Evolutionary conservation across 2,329 filamentous ascomycete genomes (phyloP).

Genomic region (Alternaria brassicae): DNA sequence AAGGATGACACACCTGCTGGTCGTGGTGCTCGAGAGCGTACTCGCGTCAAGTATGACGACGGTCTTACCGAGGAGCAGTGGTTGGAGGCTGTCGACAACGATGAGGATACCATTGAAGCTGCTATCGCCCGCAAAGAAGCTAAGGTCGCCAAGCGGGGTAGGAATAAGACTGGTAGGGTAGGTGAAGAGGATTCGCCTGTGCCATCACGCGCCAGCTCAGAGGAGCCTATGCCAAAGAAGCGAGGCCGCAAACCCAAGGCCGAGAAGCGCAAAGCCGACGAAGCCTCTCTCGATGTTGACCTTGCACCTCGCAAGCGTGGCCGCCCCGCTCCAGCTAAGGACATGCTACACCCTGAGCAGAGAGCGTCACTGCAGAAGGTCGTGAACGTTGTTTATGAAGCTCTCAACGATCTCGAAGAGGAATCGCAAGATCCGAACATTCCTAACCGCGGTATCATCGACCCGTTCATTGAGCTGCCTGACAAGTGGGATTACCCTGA

Average conservation of each 20-base stretch:
- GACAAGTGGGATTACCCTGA: constrained; percentile 90
- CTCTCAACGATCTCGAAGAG: constrained; percentile 83
- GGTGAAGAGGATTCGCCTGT: constrained; percentile 71
- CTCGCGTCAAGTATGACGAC: constrained; percentile 93
- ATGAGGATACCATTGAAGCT: constrained; percentile 92
- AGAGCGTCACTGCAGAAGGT: constrained; percentile 81
- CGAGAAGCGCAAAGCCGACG: constrained; percentile 88
- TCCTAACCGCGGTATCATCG: constrained; percentile 81
- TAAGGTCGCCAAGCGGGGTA: constrained; percentile 78
- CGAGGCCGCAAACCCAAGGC: constrained; percentile 79
- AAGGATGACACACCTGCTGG: constrained; percentile 75
- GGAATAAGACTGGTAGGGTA: constrained; percentile 73
- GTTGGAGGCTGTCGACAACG: constrained; percentile 96
- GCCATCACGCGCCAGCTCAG: constrained; percentile 81
- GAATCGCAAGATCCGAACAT: constrained; percentile 67
- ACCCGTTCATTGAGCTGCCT: constrained; percentile 90
- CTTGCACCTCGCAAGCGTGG: constrained; percentile 70
- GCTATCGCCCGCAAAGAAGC: constrained; percentile 90
- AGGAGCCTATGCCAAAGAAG: constrained; percentile 77
- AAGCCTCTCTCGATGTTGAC: constrained; percentile 70
- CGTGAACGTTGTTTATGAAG: constrained; percentile 77
- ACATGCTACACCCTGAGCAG: constrained; percentile 71
- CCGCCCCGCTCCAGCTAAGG: constrained; percentile 69
- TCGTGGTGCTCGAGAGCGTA: constrained; percentile 93
- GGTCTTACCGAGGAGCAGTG: constrained; percentile 98